Evolutionary conservation across 192 early-diverging fungal genomes (phyloP).

Genomic region (Coemansia sp.): DNA sequence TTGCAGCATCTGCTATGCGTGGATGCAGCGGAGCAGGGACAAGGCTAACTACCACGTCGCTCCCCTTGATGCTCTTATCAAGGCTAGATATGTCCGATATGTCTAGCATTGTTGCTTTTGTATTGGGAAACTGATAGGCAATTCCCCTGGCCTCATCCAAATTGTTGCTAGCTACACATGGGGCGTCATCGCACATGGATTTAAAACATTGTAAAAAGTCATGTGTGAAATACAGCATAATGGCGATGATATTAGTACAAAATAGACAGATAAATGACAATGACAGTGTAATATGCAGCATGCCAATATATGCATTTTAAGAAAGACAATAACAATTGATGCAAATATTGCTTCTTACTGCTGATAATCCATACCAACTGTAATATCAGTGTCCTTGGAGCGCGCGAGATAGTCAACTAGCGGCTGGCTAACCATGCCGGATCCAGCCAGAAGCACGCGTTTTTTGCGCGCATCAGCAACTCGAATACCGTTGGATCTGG

Average conservation of each 20-base stretch:
- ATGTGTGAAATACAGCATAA: conserved; percentile 20
- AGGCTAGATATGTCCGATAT: conserved; percentile 65
- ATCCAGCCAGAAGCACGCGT: conserved; percentile 76
- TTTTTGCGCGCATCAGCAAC: conserved; percentile 46
- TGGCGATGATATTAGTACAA: conserved; percentile 42
- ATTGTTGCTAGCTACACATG: conserved; percentile 77
- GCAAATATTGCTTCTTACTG: neutral
- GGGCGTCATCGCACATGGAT: neutral
- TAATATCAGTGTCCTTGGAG: conserved; percentile 49
- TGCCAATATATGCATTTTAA: neutral
- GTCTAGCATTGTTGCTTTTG: conserved; percentile 67
- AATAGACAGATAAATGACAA: neutral
- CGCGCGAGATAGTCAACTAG: conserved; percentile 83
- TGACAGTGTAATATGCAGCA: conserved; percentile 5
- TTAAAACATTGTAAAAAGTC: conserved; percentile 34
- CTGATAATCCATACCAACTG: conserved; percentile 32
- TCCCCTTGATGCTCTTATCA: conserved; percentile 60
- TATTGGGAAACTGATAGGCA: conserved; percentile 60
- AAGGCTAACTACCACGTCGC: conserved; percentile 90
- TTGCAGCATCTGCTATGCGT: conserved; percentile 59
- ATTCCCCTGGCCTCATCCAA: conserved; percentile 69
- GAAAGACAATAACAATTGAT: neutral
- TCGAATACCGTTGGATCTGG: conserved; percentile 29
- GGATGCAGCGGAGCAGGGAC: conserved; percentile 79
- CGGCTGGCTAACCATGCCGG: conserved; percentile 91